Base-by-base conservation (phyloP, 345 rosid species). In the Heritiera littoralis region DNA sequence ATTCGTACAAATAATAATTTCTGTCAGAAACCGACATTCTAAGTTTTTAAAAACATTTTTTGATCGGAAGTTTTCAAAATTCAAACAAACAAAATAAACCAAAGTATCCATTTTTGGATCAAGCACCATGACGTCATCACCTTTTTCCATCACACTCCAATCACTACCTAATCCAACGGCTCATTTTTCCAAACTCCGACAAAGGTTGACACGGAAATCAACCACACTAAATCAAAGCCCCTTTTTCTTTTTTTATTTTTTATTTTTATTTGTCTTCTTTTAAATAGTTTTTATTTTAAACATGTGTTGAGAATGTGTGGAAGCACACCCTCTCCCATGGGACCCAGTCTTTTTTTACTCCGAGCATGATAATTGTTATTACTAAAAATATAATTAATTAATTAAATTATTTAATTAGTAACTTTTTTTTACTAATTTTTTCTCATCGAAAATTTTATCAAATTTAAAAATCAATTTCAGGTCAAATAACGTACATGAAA, bases 271-370 rank as follows among this genome's bases (percentile, higher is more conserved):
- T 74, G 75, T 49, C 2, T n/a, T 6, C n/a, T 54, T 32, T 78
- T 82, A 72, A 75, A 73, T 66, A 75, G 68, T 69, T 82, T 79
- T 79, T 75, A 2, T 48, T 87, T 79, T 68, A 82, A 81, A 75
- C 80, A 77, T 79, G 88, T 85, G 85, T 61, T 80, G 56, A 86
- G 86, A 87, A 88, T 86, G 82, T 74, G 81, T 78, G 82, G 81
- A 80, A 80, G 81, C 83, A 80, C 88, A 83, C 6, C 43, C 43
- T 41, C 43, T 41, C 0, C 5, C 0, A 5, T 4, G 43, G 90
- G 88, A 3, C 87, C 90, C 83, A 66, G 59, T 23, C 35, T 9
- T 28, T 60, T 59, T 59, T 20, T 60, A 0, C 12, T n/a, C 87
- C 78, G 86, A 84, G 86, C 72, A 79, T 73, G 78, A 79, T 80